phyloP scores from a whole-genome alignment of 2,329 filamentous ascomycete species.

The Colletotrichum falcatum region DNA sequence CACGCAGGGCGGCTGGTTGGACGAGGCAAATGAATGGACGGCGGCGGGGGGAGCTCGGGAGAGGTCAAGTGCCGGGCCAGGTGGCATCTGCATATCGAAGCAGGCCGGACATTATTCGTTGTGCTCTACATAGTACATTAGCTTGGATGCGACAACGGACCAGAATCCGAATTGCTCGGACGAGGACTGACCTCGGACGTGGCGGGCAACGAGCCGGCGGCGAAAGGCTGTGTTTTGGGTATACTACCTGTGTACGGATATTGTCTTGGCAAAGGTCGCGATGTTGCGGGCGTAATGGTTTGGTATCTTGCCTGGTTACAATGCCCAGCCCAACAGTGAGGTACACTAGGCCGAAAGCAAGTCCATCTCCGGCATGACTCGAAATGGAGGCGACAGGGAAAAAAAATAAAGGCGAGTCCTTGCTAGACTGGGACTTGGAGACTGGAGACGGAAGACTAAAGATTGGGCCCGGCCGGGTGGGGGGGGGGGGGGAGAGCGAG shows the following conservation, averaged over 20 bases:
- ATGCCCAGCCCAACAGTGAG: neutral
- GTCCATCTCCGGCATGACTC: slow-evolving; percentile 18
- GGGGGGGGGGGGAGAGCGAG: too few species aligned
- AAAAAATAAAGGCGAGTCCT: neutral
- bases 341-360: slow-evolving; percentile 10
- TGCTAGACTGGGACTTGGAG: neutral
- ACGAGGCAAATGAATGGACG: slow-evolving; percentile 7
- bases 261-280: slow-evolving; percentile 22
- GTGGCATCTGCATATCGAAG: slow-evolving; percentile 27
- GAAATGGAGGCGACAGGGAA: neutral
- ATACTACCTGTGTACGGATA: neutral
- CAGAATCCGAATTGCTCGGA: neutral
- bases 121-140: neutral
- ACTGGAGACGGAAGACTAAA: neutral
- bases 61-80: slow-evolving; percentile 23
- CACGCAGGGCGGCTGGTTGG: neutral
- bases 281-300: slow-evolving; percentile 8
- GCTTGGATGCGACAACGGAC: neutral
- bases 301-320: neutral
- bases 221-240: slow-evolving; percentile 14
- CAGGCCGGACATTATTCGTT: slow-evolving; percentile 1
- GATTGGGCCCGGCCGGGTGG: neutral
- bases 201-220: neutral
- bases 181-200: neutral
- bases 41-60: slow-evolving; percentile 2